Base-by-base conservation (phyloP, 805 yeast species). In the Saturnispora dispora region DNA sequence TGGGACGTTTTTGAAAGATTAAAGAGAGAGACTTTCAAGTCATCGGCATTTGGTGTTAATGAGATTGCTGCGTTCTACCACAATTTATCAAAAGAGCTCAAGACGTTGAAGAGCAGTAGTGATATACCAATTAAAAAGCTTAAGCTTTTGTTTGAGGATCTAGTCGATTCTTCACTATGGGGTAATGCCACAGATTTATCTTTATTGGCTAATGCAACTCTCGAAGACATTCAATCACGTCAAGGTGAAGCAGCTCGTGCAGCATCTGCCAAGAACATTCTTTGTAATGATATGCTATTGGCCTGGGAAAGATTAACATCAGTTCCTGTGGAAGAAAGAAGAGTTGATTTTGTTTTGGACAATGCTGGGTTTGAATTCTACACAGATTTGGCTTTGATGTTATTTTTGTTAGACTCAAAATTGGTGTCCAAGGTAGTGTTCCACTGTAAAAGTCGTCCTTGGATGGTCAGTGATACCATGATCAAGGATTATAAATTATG, bases 171-270 rank as follows among this genome's bases (percentile, higher is more conserved):
- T 51, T 87, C 96, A 0, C 69, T 93, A 50, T 93, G 99, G 99
- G 99, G 99, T 27, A 93, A 93, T 67, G 97, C 98, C 18, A 88
- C 97, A 4, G 99, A 93, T 67, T 75, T 93, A 62, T 88, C 97
- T 0, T 71, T 95, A 50, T 73, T 93, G 55, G 90, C 95, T 4
- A 89, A 87, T 53, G 88, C 91, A n/a, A 81, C 89, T 7, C 65
- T 88, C 28, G 96, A 90, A 45, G 96, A 93, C 57, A 85, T 93
- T 60, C 85, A 88, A 66, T 81, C 91, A 5, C 80, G 88, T 39
- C 99, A 93, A 71, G 96, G 96, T 42, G 86, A 85, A 11, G 88
- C 85, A 55, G 88, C 88, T 18, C 76, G 98, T 58, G 83, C 82
- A 62, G 80, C 82, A 61, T 86, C 89, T 52, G 89, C 86, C 60